phyloP scores from a whole-genome alignment of 345 rosid genomes.

The Microthlaspi erraticum region DNA sequence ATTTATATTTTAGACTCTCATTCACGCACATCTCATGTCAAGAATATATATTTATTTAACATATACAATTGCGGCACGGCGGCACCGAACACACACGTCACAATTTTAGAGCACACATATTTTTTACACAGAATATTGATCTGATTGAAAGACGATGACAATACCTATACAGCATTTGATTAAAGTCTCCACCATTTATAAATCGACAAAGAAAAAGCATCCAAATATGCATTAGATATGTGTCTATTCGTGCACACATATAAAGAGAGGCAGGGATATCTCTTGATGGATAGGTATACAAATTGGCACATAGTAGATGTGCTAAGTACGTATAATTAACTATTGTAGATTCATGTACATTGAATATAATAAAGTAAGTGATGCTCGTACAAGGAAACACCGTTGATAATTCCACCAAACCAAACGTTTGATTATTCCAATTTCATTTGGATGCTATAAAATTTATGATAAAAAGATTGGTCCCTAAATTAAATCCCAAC shows the following conservation, averaged over 20 bases:
- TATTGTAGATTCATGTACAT: constrained; percentile 38
- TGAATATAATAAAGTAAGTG: not conserved
- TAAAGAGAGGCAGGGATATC: constrained; percentile 22
- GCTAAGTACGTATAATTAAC: constrained; percentile 9
- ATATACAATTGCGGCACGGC: not conserved
- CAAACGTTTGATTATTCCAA: constrained; percentile 16
- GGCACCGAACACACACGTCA: constrained; percentile 28
- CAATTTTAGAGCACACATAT: not conserved
- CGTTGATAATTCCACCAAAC: constrained; percentile 25
- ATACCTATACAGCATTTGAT: not conserved
- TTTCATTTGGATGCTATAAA: constrained; percentile 23
- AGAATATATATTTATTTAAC: not conserved
- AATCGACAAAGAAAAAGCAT: constrained; percentile 9
- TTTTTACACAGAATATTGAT: not conserved
- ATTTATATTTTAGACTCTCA: constrained; percentile 16
- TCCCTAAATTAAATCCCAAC: not conserved
- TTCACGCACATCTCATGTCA: constrained; percentile 18
- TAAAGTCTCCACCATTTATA: not conserved
- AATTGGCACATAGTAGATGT: constrained; percentile 27
- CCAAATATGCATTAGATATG: constrained; percentile 1
- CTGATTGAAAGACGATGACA: constrained; percentile 13
- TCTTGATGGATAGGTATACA: constrained; percentile 14
- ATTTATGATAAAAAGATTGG: not conserved
- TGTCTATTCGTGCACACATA: constrained; percentile 9
- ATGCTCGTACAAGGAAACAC: constrained; percentile 24